Evolutionary conservation across 2,329 filamentous ascomycete species (phyloP), one percentile per base, ranked within the genome.

Genomic region (Pseudogymnoascus pannorum): DNA sequence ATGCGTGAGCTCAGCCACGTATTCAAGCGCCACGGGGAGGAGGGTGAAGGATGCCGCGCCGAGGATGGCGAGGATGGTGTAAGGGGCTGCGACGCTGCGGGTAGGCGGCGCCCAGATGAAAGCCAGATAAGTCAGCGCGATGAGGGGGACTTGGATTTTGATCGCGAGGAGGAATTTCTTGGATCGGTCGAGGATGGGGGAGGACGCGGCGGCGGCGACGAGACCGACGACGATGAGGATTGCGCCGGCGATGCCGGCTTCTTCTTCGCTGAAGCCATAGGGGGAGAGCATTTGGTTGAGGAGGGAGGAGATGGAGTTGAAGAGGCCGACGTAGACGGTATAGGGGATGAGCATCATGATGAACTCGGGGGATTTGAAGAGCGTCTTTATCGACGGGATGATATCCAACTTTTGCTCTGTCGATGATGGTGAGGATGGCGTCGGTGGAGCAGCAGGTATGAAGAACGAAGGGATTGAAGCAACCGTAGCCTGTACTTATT

Each of bases 161-260:
- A 95, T 86, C 22, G 87, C 83, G 3, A 82, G 72, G 0, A 96
- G 77, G 70, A 92, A 96, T 24, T 83, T 79, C 74, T 97, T 95
- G 61, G 87, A 92, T 59, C 87, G 84, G 76, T 97, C 94, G 65
- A 96, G 84, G 66, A 97, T 79, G 0, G 93, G 93, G 0, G 87
- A 90, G 0, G 85, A 81, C 64, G 96, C 78, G 12, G 91, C 94
- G 0, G 91, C 82, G 4, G 83, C 75, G 48, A 95, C 79, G 1
- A 99, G 84, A 7, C 94, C 94, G 60, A 94, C 89, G 54, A 96
- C 80, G 71, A 97, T 97, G 33, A 97, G 82, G 7, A 97, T 75
- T 0, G 89, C 94, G 65, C 94, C 94, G 9, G 87, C 91, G 69
- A 97, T 92, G 33, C 94, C 94, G 20, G 93, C 90, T 61, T 96